Conservation (phyloP, 192 early-diverging fungal species). For the Gigaspora rosea region DNA sequence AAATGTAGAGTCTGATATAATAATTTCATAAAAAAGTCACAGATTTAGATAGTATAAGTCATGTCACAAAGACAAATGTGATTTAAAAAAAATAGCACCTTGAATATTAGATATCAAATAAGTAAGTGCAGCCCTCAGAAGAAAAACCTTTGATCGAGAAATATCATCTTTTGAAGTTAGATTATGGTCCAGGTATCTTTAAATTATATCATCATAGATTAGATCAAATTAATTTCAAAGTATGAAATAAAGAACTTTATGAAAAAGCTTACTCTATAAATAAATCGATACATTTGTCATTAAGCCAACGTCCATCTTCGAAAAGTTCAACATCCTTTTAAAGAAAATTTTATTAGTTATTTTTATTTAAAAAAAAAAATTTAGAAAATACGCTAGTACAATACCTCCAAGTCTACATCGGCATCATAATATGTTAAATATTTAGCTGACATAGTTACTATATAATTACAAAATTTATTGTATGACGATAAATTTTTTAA, state of each 20-base stretch:
- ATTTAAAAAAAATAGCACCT: too few relatives aligned
- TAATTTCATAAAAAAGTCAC: not conserved
- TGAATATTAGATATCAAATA: too few relatives aligned
- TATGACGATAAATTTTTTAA: too few relatives aligned
- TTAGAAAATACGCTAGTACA: not conserved
- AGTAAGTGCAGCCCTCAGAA: too few relatives aligned
- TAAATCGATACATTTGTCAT: constrained; percentile 21
- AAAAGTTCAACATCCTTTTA: not conserved
- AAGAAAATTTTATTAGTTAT: not conserved
- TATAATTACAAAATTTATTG: not conserved
- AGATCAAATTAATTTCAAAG: not conserved
- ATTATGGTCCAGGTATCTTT: too few relatives aligned
- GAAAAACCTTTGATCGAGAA: too few relatives aligned
- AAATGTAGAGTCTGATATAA: not conserved
- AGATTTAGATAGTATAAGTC: not conserved
- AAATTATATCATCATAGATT: not conserved
- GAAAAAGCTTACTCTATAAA: constrained; percentile 6
- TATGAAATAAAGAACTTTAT: not conserved
- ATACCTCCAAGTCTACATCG: not conserved
- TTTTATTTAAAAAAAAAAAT: not conserved
- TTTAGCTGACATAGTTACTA: not conserved
- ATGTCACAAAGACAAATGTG: too few relatives aligned
- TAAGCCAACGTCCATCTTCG: constrained; percentile 10
- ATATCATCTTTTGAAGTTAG: too few relatives aligned
- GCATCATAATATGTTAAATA: not conserved